Base-by-base conservation (phyloP, 768 basidiomycete species). In the Termitomyces eurrhizus region DNA sequence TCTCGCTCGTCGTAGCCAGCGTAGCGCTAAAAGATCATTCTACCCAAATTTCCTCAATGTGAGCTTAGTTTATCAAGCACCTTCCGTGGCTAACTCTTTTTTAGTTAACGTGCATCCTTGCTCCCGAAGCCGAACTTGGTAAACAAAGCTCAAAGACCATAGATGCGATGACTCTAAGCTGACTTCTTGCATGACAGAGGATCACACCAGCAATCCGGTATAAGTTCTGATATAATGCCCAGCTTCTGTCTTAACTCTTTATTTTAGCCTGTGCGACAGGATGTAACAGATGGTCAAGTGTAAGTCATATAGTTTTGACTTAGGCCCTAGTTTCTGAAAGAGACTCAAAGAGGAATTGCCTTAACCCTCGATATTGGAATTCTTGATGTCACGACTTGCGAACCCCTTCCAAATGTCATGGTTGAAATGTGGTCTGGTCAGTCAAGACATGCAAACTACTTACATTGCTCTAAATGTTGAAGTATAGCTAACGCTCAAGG, bases 281-380 rank as follows among this genome's bases (percentile, higher is more conserved):
- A 67, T 58, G 63, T 66, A 37, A 67, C 66, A 9, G 62, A 67
- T n/a, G 65, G 63, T 3, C 66, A 67, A 59, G 3, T 26, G 66
- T 66, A 62, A 57, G 66, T 44, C 18, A n/a, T 7, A 29, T 35
- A 8, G n/a, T 36, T 0, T 14, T 26, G 21, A 16, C 45, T 18
- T 9, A 4, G 33, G 44, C 24, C 16, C 21, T 26, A 32, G 12
- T 42, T 32, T 5, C n/a, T 45, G 36, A 36, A 36, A 45, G 44
- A 56, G 11, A 7, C 57, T 52, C 14, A 49, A 49, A 77, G 73
- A 18, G 78, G 78, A n/a, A 64, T 78, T 49, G 59, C 69, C 2
- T 65, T 78, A 53, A 71, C 68, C 5, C 67, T 79, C 46, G 77
- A 79, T 63, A 70, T 79, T 37, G 76, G 75, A 29, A 61, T 78